A percentile compares a stretch with the other conserved stretches of the same genome.
These are phyloP conservation scores for Xylariaceae sp. DNA, from an alignment of 2,329 filamentous ascomycete species.

Conservation along the genomic window DNA sequence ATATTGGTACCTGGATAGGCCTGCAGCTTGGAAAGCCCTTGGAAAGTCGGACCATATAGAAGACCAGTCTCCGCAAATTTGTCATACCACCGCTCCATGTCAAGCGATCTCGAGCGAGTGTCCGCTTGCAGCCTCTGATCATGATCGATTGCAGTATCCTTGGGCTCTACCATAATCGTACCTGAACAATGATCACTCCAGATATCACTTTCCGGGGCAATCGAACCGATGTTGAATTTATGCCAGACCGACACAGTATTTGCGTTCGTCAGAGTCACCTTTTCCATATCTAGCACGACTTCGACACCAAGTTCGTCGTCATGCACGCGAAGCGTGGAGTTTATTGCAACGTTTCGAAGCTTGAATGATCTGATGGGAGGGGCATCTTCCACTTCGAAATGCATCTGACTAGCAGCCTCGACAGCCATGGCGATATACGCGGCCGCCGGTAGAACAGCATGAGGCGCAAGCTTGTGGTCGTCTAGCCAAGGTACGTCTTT, in stretches of 20 bases:
- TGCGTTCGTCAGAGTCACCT: background rate
- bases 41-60: constrained; percentile 10
- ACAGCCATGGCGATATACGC: constrained; percentile 11
- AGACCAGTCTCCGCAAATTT: constrained; percentile 5
- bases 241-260: constrained; percentile 6
- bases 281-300: constrained; percentile 15
- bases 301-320: constrained; percentile 14
- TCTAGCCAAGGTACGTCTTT: constrained; percentile 10
- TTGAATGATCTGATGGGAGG: constrained; percentile 9
- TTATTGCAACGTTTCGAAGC: constrained; percentile 14
- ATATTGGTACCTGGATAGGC: constrained; percentile 1
- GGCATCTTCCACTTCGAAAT: constrained; percentile 4
- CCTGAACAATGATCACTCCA: constrained; percentile 16
- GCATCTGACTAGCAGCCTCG: constrained; percentile 8
- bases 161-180: background rate
- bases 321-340: constrained; percentile 8
- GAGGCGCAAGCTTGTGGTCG: constrained; percentile 2
- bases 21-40: constrained; percentile 5
- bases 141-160: background rate
- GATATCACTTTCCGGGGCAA: background rate
- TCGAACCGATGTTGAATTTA: constrained; percentile 16
- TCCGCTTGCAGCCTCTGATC: background rate
- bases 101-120: constrained; percentile 6
- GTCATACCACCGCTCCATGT: constrained; percentile 10
- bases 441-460: constrained; percentile 4